Evolutionary conservation across 352 stramenopile species (phyloP), one percentile per base, ranked within the genome.

Genomic region (Pythium aphanidermatum): DNA sequence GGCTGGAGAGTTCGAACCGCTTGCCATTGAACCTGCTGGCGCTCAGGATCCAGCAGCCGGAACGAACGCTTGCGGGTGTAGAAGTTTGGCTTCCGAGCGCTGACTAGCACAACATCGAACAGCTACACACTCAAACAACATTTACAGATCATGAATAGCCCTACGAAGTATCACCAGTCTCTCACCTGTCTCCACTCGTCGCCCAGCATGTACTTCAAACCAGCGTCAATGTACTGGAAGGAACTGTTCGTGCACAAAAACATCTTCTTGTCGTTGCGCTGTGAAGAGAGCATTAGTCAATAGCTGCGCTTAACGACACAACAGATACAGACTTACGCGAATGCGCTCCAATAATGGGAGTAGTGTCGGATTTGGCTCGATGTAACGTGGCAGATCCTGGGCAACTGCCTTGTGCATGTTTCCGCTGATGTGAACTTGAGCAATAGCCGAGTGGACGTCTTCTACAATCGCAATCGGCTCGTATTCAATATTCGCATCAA

Each of bases 201-300:
- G 33, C 92, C 92, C n/a, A 97, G 62, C 60, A 98, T 90, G 55
- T 87, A 96, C 51, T 80, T 83, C 58, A 98, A 84, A 17, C 92
- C 92, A 1, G 86, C 85, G 55, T 98, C 85, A 23, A 96, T 83
- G 69, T 97, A 97, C 62, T 79, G 82, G 68, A 95, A 98, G 13
- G 87, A 91, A 19, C 86, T 97, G 65, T 98, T 98, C 23, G 83
- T 89, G 63, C 91, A 91, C 64, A 98, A 70, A 50, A 98, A 96
- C 21, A 92, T 76, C 44, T 93, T 81, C 63, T 97, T 96, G 9
- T 84, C 86, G 14, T 78, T 78, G 31, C 70, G 46, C 65, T 95
- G 74, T 9, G 20, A 16, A 4, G 23, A 37, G 16, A 19, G 14
- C 12, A 34, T 11, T 16, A 28, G 7, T 8, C 42, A 53, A 51